Evolutionary conservation across 2,329 filamentous ascomycete species (phyloP), one percentile per base, ranked within the genome.

Genomic region (Sporothrix pallida): DNA sequence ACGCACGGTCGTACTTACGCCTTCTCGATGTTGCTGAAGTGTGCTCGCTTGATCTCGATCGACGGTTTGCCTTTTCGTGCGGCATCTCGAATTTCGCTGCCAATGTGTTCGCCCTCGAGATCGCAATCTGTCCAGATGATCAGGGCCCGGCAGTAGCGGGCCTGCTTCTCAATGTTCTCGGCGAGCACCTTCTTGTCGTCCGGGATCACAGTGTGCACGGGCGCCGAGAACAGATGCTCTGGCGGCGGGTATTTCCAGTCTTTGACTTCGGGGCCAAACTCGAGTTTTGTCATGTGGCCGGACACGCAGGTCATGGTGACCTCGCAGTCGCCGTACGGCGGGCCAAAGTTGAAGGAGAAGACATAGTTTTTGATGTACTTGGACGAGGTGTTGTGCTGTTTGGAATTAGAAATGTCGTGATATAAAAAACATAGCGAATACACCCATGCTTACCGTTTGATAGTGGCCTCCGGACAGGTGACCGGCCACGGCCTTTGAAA

Each of bases 61-160:
- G 85, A 85, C 10, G 86, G 82, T 76, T 98, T 98, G 10, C 89
- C 91, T 78, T 90, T 90, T 65, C 86, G 85, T 5, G 96, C 96
- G 74, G 95, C 91, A 71, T 92, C 88, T 62, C 94, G 91, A 75
- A 99, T 95, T 81, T 99, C 95, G 54, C 92, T 88, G 7, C 96
- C 96, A 77, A 99, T 99, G 80, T 98, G 93, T 81, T 99, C 96
- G 50, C 96, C 96, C 86, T 99, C 96, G 72, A 95, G 90, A 85
- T 99, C 96, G 82, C 96, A 98, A 86, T 99, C 96, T 0, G 96
- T 99, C 96, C 96, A 99, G 78, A 99, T 98, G 81, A 97, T 95
- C 46, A 99, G 86, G 13, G 91, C 89, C 72, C 87, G 88, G n/a
- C 90, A 87, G 80, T 88, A 87, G 75, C 87, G 87, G 20, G 96